These are phyloP conservation scores for Fusarium torreyae DNA, from an alignment of 2,329 filamentous ascomycete species.

Conservation along the genomic window DNA sequence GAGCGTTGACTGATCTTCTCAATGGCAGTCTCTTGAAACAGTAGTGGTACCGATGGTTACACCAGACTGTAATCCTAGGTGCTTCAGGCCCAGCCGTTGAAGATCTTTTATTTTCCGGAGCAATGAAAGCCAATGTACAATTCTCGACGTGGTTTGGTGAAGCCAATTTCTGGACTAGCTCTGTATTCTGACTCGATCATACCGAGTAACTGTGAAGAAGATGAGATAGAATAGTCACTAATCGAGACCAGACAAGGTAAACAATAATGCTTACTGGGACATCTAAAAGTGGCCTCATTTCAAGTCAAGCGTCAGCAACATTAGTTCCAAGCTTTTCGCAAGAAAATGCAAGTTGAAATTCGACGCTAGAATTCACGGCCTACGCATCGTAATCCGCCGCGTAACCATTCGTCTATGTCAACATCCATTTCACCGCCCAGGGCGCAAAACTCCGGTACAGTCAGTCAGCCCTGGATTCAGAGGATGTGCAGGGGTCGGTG, in stretches of 20 bases:
- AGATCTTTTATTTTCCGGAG: too few species aligned
- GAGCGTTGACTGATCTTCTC: not conserved
- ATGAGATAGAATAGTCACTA: too few species aligned
- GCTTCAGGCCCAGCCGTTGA: too few species aligned
- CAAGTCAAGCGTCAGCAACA: too few species aligned
- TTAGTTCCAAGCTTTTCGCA: not conserved
- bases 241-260: too few species aligned
- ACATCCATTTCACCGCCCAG: not conserved
- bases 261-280: too few species aligned
- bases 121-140: too few species aligned
- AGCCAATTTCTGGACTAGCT: too few species aligned
- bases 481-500: conserved; percentile 19
- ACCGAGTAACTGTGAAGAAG: too few species aligned
- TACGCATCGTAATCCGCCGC: not conserved
- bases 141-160: too few species aligned
- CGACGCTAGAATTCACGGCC: not conserved
- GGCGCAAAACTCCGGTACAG: conserved; percentile 14
- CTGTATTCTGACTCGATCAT: too few species aligned
- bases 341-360: not conserved
- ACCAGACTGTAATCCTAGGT: not conserved
- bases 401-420: not conserved
- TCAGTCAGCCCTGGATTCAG: not conserved
- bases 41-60: not conserved
- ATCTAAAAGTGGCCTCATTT: too few species aligned
- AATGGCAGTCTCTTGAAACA: conserved; percentile 4